Evolutionary conservation across 2,329 filamentous ascomycete genomes (phyloP), one percentile per base, ranked within the genome.

Genomic region (Onygenales sp.): DNA sequence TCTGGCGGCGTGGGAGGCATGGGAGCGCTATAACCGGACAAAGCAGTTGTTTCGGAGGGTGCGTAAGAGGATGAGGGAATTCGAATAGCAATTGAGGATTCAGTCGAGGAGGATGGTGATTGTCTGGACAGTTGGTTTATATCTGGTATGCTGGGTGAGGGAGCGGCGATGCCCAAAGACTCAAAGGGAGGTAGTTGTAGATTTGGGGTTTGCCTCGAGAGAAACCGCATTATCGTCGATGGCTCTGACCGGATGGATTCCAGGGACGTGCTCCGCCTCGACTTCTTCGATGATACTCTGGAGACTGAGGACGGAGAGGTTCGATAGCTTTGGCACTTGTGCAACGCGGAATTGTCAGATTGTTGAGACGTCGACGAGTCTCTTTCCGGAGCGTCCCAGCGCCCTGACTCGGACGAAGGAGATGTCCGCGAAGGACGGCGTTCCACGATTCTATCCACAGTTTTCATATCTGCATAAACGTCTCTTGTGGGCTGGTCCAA

Each of bases 131-230:
- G 21, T 27, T 27, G 21, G 1, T 27, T 27, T 27, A 5, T 27
- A 27, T 27, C 21, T 27, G 21, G 21, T 27, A 27, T 27, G 21
- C 21, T 27, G 21, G 21, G 21, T 6, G 64, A 58, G 45, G 75
- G 73, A 49, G 70, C 67, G 51, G 72, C 71, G 54, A 78, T 78
- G 36, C 76, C 76, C 49, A 80, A 68, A 14, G 71, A 66, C 52
- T 80, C 72, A 60, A 81, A 80, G 2, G 77, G 77, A 4, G 77
- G 78, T 13, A 81, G 70, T 51, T 77, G 74, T 42, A 81, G 65
- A 36, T 66, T 62, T 4, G 61, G 62, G 54, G 59, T 70, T 49
- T 63, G 64, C 52, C 65, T 69, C 40, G 68, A 65, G 1, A 70
- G 56, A 37, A 69, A 67, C 7, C 67, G 67, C 43, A 68, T 67